phyloP scores from a whole-genome alignment of 768 basidiomycete genomes.

The Auriscalpium vulgare region DNA sequence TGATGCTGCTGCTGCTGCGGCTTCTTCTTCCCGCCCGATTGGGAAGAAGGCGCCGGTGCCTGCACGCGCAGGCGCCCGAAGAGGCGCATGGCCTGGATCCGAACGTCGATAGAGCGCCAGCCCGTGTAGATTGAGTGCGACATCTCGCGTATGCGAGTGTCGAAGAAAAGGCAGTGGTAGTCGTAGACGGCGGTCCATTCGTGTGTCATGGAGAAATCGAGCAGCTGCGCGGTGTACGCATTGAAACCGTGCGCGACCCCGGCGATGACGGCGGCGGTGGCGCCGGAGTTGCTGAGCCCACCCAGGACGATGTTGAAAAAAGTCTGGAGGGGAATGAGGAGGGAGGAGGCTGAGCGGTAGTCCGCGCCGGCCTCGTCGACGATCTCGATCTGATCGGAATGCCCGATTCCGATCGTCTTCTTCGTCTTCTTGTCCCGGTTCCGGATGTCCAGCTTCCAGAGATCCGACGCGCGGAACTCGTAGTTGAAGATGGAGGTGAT shows the following conservation, averaged over 20 bases:
- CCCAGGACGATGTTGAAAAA: conserved; percentile 9
- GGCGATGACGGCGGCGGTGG: background rate
- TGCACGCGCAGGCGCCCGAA: background rate
- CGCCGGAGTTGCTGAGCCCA: background rate
- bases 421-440: conserved; percentile 10
- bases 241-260: background rate
- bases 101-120: background rate
- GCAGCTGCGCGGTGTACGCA: conserved; percentile 5
- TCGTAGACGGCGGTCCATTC: conserved; percentile 10
- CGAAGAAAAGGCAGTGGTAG: conserved; percentile 1
- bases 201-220: background rate
- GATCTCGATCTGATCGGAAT: conserved; percentile 6
- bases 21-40: background rate
- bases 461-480: conserved; percentile 11
- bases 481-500: background rate
- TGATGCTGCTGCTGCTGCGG: background rate
- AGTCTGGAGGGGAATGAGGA: conserved; percentile 12
- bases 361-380: conserved; percentile 6
- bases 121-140: background rate
- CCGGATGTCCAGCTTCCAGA: conserved; percentile 11
- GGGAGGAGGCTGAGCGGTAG: conserved; percentile 7
- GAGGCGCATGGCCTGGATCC: background rate
- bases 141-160: background rate
- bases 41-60: background rate
- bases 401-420: conserved; percentile 1